Percentiles rank a stretch among this genome's conserved stretches.
Conservation (phyloP, 139 green algal species). For the Monoraphidium neglectum region DNA sequence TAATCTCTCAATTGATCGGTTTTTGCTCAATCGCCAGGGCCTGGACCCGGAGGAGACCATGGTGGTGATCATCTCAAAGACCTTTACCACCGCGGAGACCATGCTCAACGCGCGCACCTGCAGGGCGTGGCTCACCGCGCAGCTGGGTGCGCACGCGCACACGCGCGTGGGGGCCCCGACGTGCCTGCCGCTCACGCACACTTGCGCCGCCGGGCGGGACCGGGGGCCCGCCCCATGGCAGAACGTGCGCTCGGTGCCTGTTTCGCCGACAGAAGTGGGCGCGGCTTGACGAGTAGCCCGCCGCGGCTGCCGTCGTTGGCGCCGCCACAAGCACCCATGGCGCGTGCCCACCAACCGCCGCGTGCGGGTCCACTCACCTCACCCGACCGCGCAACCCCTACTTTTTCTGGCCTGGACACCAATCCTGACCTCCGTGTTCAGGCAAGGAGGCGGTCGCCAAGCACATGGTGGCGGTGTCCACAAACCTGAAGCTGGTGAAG, state of each 20-base stretch:
- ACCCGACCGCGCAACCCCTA: too few species aligned
- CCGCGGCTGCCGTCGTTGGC: too few species aligned
- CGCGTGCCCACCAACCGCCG: too few species aligned
- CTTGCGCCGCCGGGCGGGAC: too few species aligned
- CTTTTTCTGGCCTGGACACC: not conserved
- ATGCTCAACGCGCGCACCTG: constrained; percentile 99
- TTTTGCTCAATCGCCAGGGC: constrained; percentile 34
- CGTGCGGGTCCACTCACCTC: too few species aligned
- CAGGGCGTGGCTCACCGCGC: constrained; percentile 80
- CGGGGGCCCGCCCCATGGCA: too few species aligned
- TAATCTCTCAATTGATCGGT: too few species aligned
- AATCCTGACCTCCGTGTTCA: constrained; percentile 10
- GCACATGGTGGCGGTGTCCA: constrained; percentile 99
- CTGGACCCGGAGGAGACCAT: constrained; percentile 92
- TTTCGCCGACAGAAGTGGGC: not conserved
- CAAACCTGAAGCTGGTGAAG: constrained; percentile 98
- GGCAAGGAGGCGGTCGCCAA: constrained; percentile 82
- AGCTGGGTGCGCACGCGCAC: constrained; percentile 60
- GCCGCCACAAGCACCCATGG: too few species aligned
- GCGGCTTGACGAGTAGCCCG: too few species aligned
- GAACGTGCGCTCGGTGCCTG: too few species aligned
- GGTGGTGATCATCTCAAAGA: constrained; percentile 98
- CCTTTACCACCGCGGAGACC: constrained; percentile 99
- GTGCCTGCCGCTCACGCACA: too few species aligned
- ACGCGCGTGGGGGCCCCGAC: too few species aligned